phyloP scores from a whole-genome alignment of 192 early-diverging fungal species.

The Gonapodya prolifera region DNA sequence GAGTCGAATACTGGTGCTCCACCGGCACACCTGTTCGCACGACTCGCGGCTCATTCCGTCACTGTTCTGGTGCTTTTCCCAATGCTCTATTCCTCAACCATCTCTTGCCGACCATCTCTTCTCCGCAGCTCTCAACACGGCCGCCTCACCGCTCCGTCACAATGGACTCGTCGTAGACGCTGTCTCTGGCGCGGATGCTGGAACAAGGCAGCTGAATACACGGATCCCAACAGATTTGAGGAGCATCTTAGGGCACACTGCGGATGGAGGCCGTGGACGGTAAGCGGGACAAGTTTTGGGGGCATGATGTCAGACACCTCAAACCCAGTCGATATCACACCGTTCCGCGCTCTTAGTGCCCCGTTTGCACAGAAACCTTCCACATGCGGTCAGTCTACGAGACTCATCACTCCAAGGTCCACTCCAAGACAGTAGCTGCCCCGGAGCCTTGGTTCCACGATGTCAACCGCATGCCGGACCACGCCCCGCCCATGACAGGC shows the following conservation, averaged over 20 bases:
- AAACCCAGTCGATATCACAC: no score
- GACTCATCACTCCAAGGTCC: background rate
- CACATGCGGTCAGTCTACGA: background rate
- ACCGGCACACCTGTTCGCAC: no score
- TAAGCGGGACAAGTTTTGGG: no score
- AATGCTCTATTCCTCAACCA: no score
- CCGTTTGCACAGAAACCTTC: background rate
- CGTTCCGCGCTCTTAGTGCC: background rate
- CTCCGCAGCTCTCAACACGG: background rate
- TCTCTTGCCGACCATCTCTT: background rate
- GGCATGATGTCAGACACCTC: no score
- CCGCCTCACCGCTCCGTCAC: background rate
- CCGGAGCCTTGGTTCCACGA: background rate
- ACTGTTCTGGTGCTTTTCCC: no score
- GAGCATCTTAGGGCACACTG: background rate
- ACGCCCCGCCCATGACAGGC: background rate
- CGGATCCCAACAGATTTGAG: background rate
- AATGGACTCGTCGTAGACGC: background rate
- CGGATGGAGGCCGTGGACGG: background rate
- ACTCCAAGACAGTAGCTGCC: background rate
- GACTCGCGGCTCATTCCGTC: no score
- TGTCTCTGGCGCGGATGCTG: background rate
- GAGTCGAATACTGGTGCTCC: no score
- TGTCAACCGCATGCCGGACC: background rate
- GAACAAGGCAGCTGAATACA: background rate